phyloP scores from a whole-genome alignment of 2,329 filamentous ascomycete species.

The Microsporum audouinii region DNA sequence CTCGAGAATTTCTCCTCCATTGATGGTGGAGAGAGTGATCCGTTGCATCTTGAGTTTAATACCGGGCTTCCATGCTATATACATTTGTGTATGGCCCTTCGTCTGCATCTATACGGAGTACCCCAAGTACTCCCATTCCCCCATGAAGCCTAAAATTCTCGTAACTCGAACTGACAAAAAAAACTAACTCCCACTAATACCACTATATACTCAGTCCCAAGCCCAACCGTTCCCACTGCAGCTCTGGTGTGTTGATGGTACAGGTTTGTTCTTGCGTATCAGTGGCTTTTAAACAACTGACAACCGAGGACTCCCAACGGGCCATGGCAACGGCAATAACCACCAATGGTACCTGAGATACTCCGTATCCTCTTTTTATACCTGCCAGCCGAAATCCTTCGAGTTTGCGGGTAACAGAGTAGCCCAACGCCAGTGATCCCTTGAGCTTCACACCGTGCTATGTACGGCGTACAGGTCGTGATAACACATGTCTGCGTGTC shows the following conservation, averaged over 20 bases:
- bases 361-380: neutral
- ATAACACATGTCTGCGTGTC: neutral
- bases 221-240: neutral
- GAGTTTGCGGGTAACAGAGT: neutral
- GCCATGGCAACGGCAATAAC: neutral
- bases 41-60: neutral
- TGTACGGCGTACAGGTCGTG: neutral
- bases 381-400: neutral
- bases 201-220: neutral
- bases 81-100: neutral
- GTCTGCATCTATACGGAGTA: neutral
- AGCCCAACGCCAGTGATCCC: neutral
- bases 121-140: neutral
- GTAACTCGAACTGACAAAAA: neutral
- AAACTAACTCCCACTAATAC: neutral
- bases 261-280: neutral
- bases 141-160: neutral
- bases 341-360: neutral
- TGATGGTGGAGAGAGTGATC: neutral
- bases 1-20: neutral
- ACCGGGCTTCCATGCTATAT: neutral
- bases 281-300: neutral
- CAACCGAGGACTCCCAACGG: neutral
- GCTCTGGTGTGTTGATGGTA: neutral
- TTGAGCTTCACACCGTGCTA: neutral